These are phyloP conservation scores for Aegilops longissima DNA, from an alignment of 176 grass and related monocot species.

Conservation along the genomic window DNA sequence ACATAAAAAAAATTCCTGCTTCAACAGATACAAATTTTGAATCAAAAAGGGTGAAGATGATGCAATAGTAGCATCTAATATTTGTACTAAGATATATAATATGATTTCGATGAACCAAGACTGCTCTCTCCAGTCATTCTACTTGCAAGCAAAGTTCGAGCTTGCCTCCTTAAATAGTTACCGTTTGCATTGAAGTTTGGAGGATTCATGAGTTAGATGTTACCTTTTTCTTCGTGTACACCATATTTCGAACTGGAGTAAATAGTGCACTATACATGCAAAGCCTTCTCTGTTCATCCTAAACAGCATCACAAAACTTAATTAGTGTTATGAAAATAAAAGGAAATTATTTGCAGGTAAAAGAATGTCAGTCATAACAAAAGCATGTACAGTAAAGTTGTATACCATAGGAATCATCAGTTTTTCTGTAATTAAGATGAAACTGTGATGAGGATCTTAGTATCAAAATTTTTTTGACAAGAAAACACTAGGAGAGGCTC, in stretches of 20 bases:
- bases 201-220: slow-evolving; percentile 6
- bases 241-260: slow-evolving; percentile 54
- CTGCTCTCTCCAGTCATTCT: background rate
- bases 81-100: too few relatives aligned
- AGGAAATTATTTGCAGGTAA: too few relatives aligned
- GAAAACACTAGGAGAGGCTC: too few relatives aligned
- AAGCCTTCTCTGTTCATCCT: slow-evolving; percentile 86
- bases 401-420: too few relatives aligned
- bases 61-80: background rate
- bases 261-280: slow-evolving; percentile 76
- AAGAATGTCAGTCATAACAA: background rate
- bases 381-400: background rate
- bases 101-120: background rate
- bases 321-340: slow-evolving; percentile 16
- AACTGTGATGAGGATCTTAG: too few relatives aligned
- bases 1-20: too few relatives aligned
- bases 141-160: background rate
- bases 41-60: background rate
- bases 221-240: slow-evolving; percentile 82
- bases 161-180: background rate
- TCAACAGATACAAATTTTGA: too few relatives aligned
- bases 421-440: too few relatives aligned
- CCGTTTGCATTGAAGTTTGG: background rate
- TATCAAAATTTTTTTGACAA: too few relatives aligned
- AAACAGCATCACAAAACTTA: slow-evolving; percentile 29